Percentiles rank a stretch among this genome's conserved stretches.
Conservation (phyloP, 208 protist species). For the Angomonas deanei region DNA sequence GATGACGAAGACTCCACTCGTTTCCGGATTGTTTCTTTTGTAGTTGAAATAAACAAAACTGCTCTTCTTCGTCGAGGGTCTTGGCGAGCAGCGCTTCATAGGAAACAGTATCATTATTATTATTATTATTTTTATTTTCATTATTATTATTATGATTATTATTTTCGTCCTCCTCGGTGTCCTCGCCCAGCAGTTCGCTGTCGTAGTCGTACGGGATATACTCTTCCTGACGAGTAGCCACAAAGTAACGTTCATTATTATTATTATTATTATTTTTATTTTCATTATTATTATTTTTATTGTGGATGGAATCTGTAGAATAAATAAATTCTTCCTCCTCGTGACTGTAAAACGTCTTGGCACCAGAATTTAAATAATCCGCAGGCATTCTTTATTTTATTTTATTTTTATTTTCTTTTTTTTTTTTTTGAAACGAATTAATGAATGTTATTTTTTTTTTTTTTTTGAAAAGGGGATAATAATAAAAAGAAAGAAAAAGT, state of each 20-base stretch:
- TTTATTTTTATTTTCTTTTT: neutral
- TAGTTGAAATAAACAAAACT: too few species aligned
- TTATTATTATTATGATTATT: neutral
- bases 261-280: conserved; percentile 7
- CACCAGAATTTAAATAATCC: neutral
- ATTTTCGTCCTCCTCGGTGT: neutral
- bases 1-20: too few species aligned
- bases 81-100: too few species aligned
- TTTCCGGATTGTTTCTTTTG: too few species aligned
- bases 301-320: neutral
- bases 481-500: conserved; percentile 11
- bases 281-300: conserved; percentile 7
- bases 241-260: neutral
- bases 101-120: neutral
- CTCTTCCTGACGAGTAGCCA: neutral
- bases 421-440: neutral
- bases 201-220: neutral
- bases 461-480: conserved; percentile 9
- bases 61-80: too few species aligned
- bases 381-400: too few species aligned
- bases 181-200: neutral
- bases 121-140: neutral
- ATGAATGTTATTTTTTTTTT: neutral
- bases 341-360: neutral
- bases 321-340: neutral